These are phyloP conservation scores for Phycomyces nitens DNA, from an alignment of 192 early-diverging fungal genomes.

Conservation along the genomic window DNA sequence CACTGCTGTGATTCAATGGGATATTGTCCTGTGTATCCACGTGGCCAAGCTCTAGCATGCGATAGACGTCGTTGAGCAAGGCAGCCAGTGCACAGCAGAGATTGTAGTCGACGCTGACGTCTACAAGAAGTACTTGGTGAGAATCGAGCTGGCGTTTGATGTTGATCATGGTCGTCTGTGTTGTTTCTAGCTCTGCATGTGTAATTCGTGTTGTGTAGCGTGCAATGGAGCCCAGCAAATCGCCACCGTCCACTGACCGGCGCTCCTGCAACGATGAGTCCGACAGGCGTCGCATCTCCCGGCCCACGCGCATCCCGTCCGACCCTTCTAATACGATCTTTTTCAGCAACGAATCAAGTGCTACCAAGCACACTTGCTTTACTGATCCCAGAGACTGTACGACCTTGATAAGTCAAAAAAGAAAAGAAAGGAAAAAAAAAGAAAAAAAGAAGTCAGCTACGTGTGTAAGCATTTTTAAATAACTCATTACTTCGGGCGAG, in stretches of 20 bases:
- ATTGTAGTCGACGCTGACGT: slow-evolving; percentile 41
- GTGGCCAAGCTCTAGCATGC: slow-evolving; percentile 42
- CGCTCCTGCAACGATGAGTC: slow-evolving; percentile 11
- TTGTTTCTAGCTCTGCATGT: neutral
- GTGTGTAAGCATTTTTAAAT: neutral
- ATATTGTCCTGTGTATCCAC: neutral
- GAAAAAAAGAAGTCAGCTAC: neutral
- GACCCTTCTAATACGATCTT: slow-evolving; percentile 38
- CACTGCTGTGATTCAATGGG: neutral
- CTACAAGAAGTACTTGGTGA: slow-evolving; percentile 8
- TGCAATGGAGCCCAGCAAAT: slow-evolving; percentile 29
- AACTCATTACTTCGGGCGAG: neutral
- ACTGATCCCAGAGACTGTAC: slow-evolving; percentile 46
- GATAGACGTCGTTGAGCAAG: slow-evolving; percentile 46
- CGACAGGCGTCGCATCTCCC: slow-evolving; percentile 19
- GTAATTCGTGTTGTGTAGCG: slow-evolving; percentile 11
- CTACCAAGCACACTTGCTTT: slow-evolving; percentile 48
- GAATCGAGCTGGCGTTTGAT: slow-evolving; percentile 13
- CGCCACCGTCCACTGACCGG: neutral
- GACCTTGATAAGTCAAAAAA: slow-evolving; percentile 26
- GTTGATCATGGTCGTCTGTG: slow-evolving; percentile 16
- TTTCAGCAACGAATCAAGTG: slow-evolving; percentile 45
- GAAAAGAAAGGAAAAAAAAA: too few species aligned
- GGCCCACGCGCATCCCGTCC: neutral
- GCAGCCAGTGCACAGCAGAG: slow-evolving; percentile 54